These are phyloP conservation scores for Elongisporangium senticosum DNA, from an alignment of 352 stramenopile genomes.

Conservation along the genomic window DNA sequence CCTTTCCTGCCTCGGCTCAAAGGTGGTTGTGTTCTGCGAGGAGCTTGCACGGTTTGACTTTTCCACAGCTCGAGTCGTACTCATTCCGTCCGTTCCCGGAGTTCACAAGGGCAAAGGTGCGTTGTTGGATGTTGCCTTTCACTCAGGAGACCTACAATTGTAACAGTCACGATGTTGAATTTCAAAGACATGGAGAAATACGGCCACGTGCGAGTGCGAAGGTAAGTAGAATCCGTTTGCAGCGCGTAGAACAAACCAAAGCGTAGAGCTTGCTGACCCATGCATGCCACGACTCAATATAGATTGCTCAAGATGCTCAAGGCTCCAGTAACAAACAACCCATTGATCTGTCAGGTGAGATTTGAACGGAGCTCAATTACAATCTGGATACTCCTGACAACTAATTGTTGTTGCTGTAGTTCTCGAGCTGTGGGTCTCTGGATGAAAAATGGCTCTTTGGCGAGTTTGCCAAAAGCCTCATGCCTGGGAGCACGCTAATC, in stretches of 20 bases:
- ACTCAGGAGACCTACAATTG: not conserved
- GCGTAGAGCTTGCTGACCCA: not conserved
- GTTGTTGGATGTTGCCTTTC: not conserved
- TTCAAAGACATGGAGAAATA: slow-evolving; percentile 75
- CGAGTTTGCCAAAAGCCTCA: slow-evolving; percentile 62
- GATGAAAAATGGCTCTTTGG: slow-evolving; percentile 81
- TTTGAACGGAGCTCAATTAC: not conserved
- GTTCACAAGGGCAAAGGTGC: slow-evolving; percentile 63
- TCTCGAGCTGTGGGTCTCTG: slow-evolving; percentile 76
- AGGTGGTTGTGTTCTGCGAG: slow-evolving; percentile 39
- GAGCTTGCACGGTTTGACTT: slow-evolving; percentile 64
- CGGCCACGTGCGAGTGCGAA: slow-evolving; percentile 65
- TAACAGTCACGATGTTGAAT: no score
- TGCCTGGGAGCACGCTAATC: slow-evolving; percentile 34
- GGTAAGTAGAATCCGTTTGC: slow-evolving; percentile 20
- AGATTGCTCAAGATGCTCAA: slow-evolving; percentile 53
- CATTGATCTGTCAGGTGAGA: slow-evolving; percentile 59
- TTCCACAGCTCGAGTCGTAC: slow-evolving; percentile 37
- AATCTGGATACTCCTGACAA: not conserved
- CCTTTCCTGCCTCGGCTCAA: slow-evolving; percentile 38
- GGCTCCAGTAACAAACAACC: slow-evolving; percentile 42
- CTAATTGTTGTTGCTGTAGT: slow-evolving; percentile 27
- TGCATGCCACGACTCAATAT: not conserved
- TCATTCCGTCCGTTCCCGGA: slow-evolving; percentile 67
- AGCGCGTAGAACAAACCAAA: no score